phyloP scores from a whole-genome alignment of 164 flowering plant genomes.

The Paratinospora sagittata region DNA sequence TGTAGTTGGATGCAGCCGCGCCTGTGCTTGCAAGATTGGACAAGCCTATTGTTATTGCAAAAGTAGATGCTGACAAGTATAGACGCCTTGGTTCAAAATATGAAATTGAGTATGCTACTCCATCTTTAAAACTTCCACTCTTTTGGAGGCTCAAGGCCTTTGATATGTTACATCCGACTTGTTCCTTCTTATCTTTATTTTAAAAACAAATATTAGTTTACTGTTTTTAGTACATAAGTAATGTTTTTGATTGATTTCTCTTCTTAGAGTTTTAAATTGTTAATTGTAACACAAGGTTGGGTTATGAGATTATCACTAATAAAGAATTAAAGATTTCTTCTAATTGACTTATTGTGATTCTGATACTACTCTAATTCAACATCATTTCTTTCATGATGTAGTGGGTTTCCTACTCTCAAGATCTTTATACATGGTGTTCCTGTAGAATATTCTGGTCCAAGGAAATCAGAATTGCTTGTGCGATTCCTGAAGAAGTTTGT shows the following conservation, averaged over 20 bases:
- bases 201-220: too few species aligned
- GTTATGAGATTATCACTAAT: not conserved
- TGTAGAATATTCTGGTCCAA: slow-evolving; percentile 72
- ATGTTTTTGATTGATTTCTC: not conserved
- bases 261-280: not conserved
- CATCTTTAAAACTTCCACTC: not conserved
- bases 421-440: slow-evolving; percentile 81
- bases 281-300: not conserved
- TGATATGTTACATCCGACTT: not conserved
- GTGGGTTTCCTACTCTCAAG: slow-evolving; percentile 89
- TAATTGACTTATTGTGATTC: not conserved
- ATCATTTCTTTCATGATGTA: slow-evolving; percentile 29
- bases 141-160: not conserved
- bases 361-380: slow-evolving; percentile 4
- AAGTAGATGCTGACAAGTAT: slow-evolving; percentile 87
- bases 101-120: slow-evolving; percentile 68
- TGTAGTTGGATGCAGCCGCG: slow-evolving; percentile 93
- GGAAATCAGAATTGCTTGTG: slow-evolving; percentile 82
- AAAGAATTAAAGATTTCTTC: not conserved
- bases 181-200: not conserved
- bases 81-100: slow-evolving; percentile 54
- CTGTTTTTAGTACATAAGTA: not conserved
- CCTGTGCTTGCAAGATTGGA: slow-evolving; percentile 64
- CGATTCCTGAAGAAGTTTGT: slow-evolving; percentile 79
- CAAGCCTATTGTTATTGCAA: slow-evolving; percentile 72